Conservation (phyloP, 2,329 filamentous ascomycete species). For the Trichoderma sp. region DNA sequence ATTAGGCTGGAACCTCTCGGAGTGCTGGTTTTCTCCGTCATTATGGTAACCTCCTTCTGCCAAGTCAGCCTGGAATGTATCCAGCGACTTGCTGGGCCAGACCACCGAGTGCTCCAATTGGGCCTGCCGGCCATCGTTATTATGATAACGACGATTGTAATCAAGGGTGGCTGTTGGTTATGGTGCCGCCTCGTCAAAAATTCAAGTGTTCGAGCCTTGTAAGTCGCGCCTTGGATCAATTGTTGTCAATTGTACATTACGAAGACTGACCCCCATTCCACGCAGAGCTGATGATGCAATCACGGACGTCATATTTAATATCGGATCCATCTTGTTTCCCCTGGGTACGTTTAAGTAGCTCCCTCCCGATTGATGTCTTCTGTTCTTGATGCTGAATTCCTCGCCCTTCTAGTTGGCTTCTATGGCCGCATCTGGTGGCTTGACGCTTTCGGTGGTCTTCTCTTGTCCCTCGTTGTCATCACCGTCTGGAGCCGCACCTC, state of each 20-base stretch:
- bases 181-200: conserved; percentile 87
- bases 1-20: conserved; percentile 72
- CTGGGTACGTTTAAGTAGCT: conserved; percentile 47
- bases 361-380: neutral
- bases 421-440: conserved; percentile 80
- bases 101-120: conserved; percentile 70
- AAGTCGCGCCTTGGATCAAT: conserved; percentile 30
- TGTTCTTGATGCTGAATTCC: neutral
- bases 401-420: conserved; percentile 57
- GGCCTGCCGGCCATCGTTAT: conserved; percentile 70
- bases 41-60: conserved; percentile 82
- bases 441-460: conserved; percentile 72
- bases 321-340: conserved; percentile 83
- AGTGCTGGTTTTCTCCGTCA: conserved; percentile 76
- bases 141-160: conserved; percentile 76
- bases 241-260: neutral
- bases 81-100: conserved; percentile 55
- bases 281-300: conserved; percentile 49
- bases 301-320: conserved; percentile 86
- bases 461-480: conserved; percentile 77
- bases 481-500: conserved; percentile 74
- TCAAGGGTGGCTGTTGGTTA: conserved; percentile 80
- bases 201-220: conserved; percentile 77
- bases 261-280: conserved; percentile 17
- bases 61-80: conserved; percentile 73